Percentiles rank a stretch among this genome's conserved stretches.
Evolutionary conservation across 202 grass and related monocot species (phyloP).

Genomic region (Thinopyrum obtusiflorum): DNA sequence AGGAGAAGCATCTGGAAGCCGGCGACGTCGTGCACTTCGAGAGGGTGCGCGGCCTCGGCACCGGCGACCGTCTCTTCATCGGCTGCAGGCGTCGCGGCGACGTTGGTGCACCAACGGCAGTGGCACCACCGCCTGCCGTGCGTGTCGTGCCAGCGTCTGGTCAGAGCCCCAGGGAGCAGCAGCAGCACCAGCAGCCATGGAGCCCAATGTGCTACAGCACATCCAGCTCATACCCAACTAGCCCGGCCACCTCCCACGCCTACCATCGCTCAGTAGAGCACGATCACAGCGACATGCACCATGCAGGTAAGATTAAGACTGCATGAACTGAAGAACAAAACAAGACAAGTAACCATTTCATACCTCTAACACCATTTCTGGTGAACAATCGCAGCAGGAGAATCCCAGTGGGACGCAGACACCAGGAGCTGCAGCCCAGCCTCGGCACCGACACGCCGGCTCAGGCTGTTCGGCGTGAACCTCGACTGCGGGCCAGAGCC

Average conservation of each 20-base stretch:
- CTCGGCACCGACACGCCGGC: conserved; percentile 43
- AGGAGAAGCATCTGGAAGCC: conserved; percentile 84
- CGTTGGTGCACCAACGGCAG: neutral
- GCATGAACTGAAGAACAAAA: neutral
- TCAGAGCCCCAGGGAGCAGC: conserved; percentile 33
- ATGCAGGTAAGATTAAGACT: conserved; percentile 43
- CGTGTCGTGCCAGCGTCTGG: neutral
- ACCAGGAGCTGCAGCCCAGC: conserved; percentile 26
- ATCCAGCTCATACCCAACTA: conserved; percentile 51
- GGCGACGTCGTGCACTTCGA: conserved; percentile 80
- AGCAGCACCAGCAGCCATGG: conserved; percentile 51
- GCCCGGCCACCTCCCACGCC: conserved; percentile 38
- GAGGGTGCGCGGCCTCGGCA: conserved; percentile 50
- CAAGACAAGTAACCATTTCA: neutral
- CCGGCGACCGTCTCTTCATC: conserved; percentile 65
- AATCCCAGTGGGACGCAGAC: conserved; percentile 36
- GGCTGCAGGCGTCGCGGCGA: conserved; percentile 51
- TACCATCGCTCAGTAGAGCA: conserved; percentile 36
- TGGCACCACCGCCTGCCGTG: conserved; percentile 24
- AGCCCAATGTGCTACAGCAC: conserved; percentile 63
- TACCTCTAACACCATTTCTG: conserved; percentile 43
- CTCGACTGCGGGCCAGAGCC: conserved; percentile 69
- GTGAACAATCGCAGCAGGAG: conserved; percentile 45
- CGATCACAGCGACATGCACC: conserved; percentile 42
- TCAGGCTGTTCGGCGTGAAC: conserved; percentile 89